Evolutionary conservation across 495 filamentous ascomycete genomes (phyloP).

Genomic region (Hypoxylon fragiforme): DNA sequence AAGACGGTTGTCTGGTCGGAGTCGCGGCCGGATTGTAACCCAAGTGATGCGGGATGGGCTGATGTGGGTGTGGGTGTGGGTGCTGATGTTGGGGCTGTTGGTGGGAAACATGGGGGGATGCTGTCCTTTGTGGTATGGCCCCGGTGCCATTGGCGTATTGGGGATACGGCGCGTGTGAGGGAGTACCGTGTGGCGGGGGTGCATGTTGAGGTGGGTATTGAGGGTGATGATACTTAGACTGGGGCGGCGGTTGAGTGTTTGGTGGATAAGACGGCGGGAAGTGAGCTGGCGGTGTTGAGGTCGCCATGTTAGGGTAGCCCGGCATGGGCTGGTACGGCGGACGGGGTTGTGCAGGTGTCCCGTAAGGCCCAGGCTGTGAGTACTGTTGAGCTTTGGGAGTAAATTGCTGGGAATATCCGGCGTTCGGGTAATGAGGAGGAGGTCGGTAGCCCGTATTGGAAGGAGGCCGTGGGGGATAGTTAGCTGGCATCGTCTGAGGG

Average conservation of each 20-base stretch:
- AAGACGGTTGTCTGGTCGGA: slow-evolving; percentile 41
- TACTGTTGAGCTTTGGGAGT: slow-evolving; percentile 36
- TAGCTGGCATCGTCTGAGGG: slow-evolving; percentile 35
- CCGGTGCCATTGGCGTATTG: slow-evolving; percentile 33
- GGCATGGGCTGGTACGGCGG: slow-evolving; percentile 40
- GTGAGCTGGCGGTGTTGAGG: slow-evolving; percentile 24
- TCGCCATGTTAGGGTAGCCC: slow-evolving; percentile 43
- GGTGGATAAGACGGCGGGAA: slow-evolving; percentile 40
- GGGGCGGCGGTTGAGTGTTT: slow-evolving; percentile 27
- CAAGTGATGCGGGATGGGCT: slow-evolving; percentile 21
- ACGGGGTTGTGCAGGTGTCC: slow-evolving; percentile 34
- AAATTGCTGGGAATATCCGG: slow-evolving; percentile 39
- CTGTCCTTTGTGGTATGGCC: slow-evolving; percentile 29
- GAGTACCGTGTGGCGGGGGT: slow-evolving; percentile 36
- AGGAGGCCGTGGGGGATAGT: slow-evolving; percentile 37
- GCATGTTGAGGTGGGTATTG: slow-evolving; percentile 42
- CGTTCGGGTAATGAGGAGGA: slow-evolving; percentile 30
- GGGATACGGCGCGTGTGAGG: slow-evolving; percentile 33
- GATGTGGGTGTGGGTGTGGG: no score
- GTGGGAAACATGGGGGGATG: slow-evolving; percentile 39
- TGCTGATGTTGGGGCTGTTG: slow-evolving; percentile 32
- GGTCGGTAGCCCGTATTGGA: slow-evolving; percentile 35
- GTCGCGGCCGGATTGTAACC: slow-evolving; percentile 33
- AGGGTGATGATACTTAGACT: slow-evolving; percentile 19
- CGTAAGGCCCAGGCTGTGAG: slow-evolving; percentile 40